Conservation (phyloP, 768 basidiomycete species). For the Megacollybia marginata region DNA sequence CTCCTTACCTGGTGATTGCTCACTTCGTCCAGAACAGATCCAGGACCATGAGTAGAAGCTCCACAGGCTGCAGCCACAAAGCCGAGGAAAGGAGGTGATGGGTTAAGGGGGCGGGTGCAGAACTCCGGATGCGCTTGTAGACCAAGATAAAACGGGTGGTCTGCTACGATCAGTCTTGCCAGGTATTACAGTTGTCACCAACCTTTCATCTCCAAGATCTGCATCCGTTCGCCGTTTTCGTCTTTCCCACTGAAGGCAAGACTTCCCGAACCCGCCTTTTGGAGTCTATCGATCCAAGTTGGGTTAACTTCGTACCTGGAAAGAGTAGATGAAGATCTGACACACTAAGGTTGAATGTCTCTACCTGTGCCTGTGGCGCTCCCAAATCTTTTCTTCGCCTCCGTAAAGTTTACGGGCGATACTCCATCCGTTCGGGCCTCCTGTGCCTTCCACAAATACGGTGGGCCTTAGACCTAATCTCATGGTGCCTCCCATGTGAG, state of each 20-base stretch:
- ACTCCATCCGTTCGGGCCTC: conserved; percentile 62
- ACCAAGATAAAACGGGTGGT: conserved; percentile 90
- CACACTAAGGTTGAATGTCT: neutral
- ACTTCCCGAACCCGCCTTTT: conserved; percentile 46
- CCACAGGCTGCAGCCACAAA: conserved; percentile 77
- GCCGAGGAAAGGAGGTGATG: conserved; percentile 95
- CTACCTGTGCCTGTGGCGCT: conserved; percentile 85
- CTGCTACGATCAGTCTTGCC: conserved; percentile 26
- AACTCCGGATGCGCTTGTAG: conserved; percentile 98
- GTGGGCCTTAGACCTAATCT: conserved; percentile 97
- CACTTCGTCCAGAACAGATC: conserved; percentile 59
- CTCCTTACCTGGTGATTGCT: conserved; percentile 49
- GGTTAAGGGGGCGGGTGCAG: conserved; percentile 96
- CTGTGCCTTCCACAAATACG: conserved; percentile 64
- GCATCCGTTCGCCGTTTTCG: conserved; percentile 96
- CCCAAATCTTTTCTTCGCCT: conserved; percentile 79
- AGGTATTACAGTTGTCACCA: conserved; percentile 12
- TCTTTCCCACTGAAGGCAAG: conserved; percentile 83
- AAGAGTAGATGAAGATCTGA: neutral
- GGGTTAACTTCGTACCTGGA: conserved; percentile 85
- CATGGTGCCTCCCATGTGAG: conserved; percentile 99
- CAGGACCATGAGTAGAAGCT: neutral
- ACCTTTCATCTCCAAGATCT: conserved; percentile 85
- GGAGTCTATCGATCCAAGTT: conserved; percentile 64
- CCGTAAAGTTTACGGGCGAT: conserved; percentile 78